A percentile compares a stretch with the other conserved stretches of the same genome.
These are phyloP conservation scores for Tillandsia fasciculata DNA, from an alignment of 176 grass and related monocot species.

Conservation along the genomic window DNA sequence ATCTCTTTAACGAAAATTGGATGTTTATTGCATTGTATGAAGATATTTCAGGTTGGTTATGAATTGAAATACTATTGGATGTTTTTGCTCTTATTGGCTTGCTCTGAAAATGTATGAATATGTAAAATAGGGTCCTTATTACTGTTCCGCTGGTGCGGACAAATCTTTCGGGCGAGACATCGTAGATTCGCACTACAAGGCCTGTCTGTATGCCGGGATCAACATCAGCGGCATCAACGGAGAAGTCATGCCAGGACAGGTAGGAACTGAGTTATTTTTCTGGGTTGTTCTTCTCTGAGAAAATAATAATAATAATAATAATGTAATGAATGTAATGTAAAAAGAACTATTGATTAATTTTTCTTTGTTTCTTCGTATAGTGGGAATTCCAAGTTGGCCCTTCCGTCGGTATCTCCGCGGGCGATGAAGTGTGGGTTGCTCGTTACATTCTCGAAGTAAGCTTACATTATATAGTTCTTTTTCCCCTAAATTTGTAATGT, in stretches of 20 bases:
- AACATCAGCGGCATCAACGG: constrained; percentile 70
- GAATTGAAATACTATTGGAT: no score
- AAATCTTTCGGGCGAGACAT: constrained; percentile 71
- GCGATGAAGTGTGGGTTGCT: constrained; percentile 67
- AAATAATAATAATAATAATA: neutral
- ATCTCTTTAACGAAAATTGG: no score
- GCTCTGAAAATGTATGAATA: neutral
- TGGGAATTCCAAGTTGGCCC: constrained; percentile 94
- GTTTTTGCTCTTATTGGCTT: neutral
- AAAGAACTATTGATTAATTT: neutral
- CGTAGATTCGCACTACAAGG: constrained; percentile 70
- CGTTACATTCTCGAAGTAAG: constrained; percentile 86
- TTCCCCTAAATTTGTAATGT: neutral
- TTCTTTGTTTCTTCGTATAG: constrained; percentile 17
- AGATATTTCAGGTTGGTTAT: no score
- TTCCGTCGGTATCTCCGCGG: constrained; percentile 42
- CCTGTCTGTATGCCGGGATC: constrained; percentile 74
- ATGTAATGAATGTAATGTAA: neutral
- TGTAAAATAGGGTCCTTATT: constrained; percentile 62
- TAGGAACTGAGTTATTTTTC: neutral
- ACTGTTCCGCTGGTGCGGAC: constrained; percentile 53
- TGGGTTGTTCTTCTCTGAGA: no score
- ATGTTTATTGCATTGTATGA: no score
- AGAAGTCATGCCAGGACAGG: constrained; percentile 90
- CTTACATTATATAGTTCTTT: neutral